Base-by-base conservation (phyloP, 202 grass and related monocot species). In the Schoenoplectus tabernaemontani region DNA sequence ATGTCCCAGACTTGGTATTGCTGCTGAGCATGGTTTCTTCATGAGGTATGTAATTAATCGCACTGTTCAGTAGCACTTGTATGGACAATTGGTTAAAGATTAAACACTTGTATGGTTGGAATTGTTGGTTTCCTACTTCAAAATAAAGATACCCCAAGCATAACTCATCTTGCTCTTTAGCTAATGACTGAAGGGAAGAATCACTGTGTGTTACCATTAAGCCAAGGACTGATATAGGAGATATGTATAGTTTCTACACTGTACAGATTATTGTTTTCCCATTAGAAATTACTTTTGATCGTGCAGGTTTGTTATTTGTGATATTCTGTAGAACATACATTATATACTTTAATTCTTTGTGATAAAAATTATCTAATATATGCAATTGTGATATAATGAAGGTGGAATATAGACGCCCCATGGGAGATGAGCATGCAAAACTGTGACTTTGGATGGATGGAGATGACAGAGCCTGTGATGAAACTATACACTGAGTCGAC, bases 381-480 rank as follows among this genome's bases (percentile, higher is more conserved):
- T 54, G 84, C 32, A 43, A 83, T 70, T 4, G 4, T 15, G 16
- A 46, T 85, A 42, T 83, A 87, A 58, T 88, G 71, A 73, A 95
- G 96, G 85, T 91, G 88, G 91, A 78, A 64, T 59, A 79, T 53
- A 77, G 89, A 93, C 47, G 76, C 75, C 71, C 64, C 90, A 77
- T 99, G 96, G 96, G 86, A 93, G 83, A 86, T 70, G 0, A 86
- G 81, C 19, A 37, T 73, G 24, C 88, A 89, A 71, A 77, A 41
- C 69, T 81, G 80, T 5, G 88, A 99, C 77, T 93, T 91, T 17
- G 92, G 88, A 73, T 99, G 96, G 96, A 96, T 89, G 92, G 76
- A 91, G 81, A 96, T 99, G 81, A 90, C 92, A 17, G 74, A 87
- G 63, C 92, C 96, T 59, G 96, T 99, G 78, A 99, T 99, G 96